These are phyloP conservation scores for Persicaria maculosa DNA, from an alignment of 148 eudicot genomes.

Conservation along the genomic window DNA sequence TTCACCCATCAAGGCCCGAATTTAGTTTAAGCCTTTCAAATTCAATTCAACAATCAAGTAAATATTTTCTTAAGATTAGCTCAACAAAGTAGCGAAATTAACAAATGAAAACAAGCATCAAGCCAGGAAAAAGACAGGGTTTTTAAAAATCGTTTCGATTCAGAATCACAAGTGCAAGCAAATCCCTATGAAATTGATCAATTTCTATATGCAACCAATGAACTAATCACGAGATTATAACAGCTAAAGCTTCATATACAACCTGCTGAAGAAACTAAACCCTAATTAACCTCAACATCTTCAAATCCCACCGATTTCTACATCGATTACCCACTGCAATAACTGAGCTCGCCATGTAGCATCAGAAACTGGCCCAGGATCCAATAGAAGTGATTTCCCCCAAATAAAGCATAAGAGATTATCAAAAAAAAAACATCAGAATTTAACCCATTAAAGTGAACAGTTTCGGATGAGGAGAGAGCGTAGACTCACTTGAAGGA, in stretches of 20 bases:
- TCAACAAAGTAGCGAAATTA: neutral
- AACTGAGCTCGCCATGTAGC: neutral
- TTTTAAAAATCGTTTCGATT: neutral
- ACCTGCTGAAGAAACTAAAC: neutral
- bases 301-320: neutral
- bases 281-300: neutral
- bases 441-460: neutral
- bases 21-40: neutral
- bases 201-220: too few relatives aligned
- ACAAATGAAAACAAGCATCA: neutral
- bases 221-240: neutral
- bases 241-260: neutral
- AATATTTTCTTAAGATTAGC: neutral
- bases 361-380: neutral
- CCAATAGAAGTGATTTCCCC: neutral
- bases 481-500: neutral
- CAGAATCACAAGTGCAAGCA: too few relatives aligned
- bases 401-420: neutral
- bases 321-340: neutral
- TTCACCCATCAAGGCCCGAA: constrained; percentile 32
- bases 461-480: neutral
- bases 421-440: neutral
- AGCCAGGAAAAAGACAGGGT: neutral
- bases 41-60: neutral
- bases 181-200: too few relatives aligned